Evolutionary conservation across 2,329 filamentous ascomycete genomes (phyloP).

Genomic region (Ceratocystis albifundus): DNA sequence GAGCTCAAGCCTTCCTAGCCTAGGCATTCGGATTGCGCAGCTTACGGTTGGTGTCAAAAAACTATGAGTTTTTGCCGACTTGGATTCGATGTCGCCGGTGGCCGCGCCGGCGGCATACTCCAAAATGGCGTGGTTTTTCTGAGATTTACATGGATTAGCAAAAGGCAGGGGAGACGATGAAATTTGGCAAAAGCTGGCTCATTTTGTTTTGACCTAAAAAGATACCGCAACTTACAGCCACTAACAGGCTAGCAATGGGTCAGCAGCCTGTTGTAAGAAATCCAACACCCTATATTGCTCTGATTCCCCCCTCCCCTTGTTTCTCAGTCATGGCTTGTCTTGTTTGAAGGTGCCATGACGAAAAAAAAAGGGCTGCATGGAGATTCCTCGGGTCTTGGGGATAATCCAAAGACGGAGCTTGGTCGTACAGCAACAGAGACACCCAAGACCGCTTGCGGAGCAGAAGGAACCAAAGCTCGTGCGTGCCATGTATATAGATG

Average conservation of each 20-base stretch:
- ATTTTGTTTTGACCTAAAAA: too few relatives aligned
- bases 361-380: background rate
- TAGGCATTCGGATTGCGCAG: background rate
- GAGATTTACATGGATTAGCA: background rate
- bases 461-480: background rate
- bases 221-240: too few relatives aligned
- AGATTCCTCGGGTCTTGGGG: background rate
- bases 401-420: background rate
- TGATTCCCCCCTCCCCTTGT: background rate
- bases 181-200: background rate
- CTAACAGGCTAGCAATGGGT: background rate
- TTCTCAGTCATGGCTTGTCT: background rate
- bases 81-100: background rate
- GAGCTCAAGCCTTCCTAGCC: background rate
- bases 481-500: background rate
- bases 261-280: background rate
- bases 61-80: background rate
- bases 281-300: background rate
- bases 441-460: background rate
- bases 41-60: background rate
- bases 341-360: background rate
- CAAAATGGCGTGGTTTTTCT: constrained; percentile 10
- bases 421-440: background rate
- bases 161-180: background rate
- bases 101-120: constrained; percentile 16